Conservation (phyloP, 2,329 filamentous ascomycete species). For the Parastagonospora nodorum region DNA sequence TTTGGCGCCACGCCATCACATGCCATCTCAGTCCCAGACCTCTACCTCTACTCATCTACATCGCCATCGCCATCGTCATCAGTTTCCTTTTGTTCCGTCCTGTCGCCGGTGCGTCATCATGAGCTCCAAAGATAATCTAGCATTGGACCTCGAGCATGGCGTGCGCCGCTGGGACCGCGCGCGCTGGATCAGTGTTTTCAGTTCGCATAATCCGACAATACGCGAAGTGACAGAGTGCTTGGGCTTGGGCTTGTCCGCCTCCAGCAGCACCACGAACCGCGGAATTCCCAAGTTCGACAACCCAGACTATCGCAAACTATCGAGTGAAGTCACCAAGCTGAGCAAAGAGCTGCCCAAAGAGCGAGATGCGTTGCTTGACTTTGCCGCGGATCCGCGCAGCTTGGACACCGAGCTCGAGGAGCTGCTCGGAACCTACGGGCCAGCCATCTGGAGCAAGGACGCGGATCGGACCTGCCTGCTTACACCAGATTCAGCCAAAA, state of each 20-base stretch:
- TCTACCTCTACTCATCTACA: not conserved
- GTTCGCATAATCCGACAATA: conserved; percentile 45
- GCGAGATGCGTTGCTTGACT: conserved; percentile 44
- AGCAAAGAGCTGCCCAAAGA: conserved; percentile 45
- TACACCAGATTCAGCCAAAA: conserved; percentile 38
- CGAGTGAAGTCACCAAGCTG: conserved; percentile 42
- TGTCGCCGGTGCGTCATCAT: conserved; percentile 31
- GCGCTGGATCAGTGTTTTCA: conserved; percentile 45
- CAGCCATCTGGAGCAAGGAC: conserved; percentile 43
- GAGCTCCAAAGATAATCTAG: conserved; percentile 39
- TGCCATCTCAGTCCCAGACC: conserved; percentile 21
- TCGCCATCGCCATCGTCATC: conserved; percentile 9
- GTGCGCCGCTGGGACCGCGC: conserved; percentile 42
- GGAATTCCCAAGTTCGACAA: conserved; percentile 48
- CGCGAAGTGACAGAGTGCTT: conserved; percentile 45
- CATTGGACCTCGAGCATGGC: conserved; percentile 37
- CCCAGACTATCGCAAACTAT: conserved; percentile 43
- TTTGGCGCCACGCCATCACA: conserved; percentile 26
- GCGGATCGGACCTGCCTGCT: conserved; percentile 41
- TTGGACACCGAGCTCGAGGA: conserved; percentile 41
- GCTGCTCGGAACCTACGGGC: conserved; percentile 37
- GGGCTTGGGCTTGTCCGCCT: conserved; percentile 41
- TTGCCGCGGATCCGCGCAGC: conserved; percentile 38
- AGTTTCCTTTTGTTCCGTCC: conserved; percentile 12
- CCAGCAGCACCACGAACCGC: conserved; percentile 43